These are phyloP conservation scores for Venturia carpophila DNA, from an alignment of 2,329 filamentous ascomycete genomes.

Conservation along the genomic window DNA sequence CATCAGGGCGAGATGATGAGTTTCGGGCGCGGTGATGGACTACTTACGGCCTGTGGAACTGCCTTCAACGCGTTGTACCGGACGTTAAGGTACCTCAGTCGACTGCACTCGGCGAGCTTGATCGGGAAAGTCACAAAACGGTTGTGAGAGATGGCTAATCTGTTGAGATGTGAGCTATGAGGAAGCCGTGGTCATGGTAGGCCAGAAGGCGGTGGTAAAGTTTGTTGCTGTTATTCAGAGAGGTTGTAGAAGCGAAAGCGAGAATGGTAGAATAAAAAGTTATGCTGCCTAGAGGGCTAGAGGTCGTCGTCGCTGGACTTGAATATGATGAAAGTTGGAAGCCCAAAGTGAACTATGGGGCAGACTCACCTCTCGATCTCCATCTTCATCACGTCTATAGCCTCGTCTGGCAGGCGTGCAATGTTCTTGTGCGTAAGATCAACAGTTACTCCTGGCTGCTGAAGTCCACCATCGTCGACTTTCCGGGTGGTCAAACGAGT, in stretches of 20 bases:
- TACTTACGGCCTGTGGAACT: slow-evolving; percentile 56
- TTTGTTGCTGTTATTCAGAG: neutral
- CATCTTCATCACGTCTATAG: slow-evolving; percentile 66
- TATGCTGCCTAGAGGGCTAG: neutral
- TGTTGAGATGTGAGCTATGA: slow-evolving; percentile 32
- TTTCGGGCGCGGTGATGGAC: slow-evolving; percentile 1
- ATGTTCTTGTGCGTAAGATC: slow-evolving; percentile 71
- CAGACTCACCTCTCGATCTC: slow-evolving; percentile 58
- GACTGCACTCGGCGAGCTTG: slow-evolving; percentile 67
- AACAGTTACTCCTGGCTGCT: slow-evolving; percentile 65
- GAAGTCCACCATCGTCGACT: slow-evolving; percentile 45
- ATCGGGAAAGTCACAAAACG: slow-evolving; percentile 60
- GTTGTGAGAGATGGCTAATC: slow-evolving; percentile 76
- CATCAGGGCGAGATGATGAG: slow-evolving; percentile 6
- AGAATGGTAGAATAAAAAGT: neutral
- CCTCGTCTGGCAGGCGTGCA: slow-evolving; percentile 61
- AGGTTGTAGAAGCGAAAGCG: slow-evolving; percentile 12
- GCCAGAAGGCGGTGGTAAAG: neutral
- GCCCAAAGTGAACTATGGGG: neutral
- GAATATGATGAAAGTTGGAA: neutral
- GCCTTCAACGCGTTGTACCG: slow-evolving; percentile 65
- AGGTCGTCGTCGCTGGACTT: neutral
- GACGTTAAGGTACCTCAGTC: slow-evolving; percentile 72
- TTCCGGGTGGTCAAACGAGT: slow-evolving; percentile 55
- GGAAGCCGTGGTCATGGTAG: slow-evolving; percentile 7